Evolutionary conservation across 495 filamentous ascomycete genomes (phyloP).

Genomic region (Podospora fimiseda): DNA sequence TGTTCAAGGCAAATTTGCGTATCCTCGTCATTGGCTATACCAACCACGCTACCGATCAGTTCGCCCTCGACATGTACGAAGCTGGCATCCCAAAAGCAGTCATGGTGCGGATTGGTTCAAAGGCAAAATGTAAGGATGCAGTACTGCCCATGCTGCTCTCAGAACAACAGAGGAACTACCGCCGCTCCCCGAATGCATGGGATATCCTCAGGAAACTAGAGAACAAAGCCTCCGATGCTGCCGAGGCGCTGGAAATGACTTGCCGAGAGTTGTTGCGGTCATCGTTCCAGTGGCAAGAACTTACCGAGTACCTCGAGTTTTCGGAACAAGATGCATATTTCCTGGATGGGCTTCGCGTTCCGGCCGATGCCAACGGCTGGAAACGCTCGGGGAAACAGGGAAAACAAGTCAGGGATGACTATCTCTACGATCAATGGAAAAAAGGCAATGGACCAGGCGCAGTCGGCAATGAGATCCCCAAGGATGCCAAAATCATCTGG

Average conservation of each 20-base stretch:
- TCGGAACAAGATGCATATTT: constrained; percentile 44
- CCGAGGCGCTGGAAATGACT: constrained; percentile 6
- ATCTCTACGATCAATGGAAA: constrained; percentile 55
- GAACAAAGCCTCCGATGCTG: constrained; percentile 17
- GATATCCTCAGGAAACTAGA: constrained; percentile 36
- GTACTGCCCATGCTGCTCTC: constrained; percentile 44
- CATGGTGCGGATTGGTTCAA: constrained; percentile 62
- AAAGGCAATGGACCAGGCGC: constrained; percentile 42
- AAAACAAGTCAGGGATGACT: constrained; percentile 39
- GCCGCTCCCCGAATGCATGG: constrained; percentile 28
- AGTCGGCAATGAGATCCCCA: constrained; percentile 27
- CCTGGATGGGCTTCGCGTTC: constrained; percentile 51
- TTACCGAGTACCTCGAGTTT: constrained; percentile 64
- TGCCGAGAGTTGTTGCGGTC: constrained; percentile 9
- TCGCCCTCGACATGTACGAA: constrained; percentile 60
- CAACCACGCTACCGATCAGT: constrained; percentile 76
- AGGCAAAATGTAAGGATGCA: constrained; percentile 45
- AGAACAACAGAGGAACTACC: constrained; percentile 34
- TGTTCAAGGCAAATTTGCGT: constrained; percentile 46
- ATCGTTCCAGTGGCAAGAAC: constrained; percentile 16
- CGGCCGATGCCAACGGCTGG: constrained; percentile 39
- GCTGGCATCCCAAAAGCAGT: constrained; percentile 48
- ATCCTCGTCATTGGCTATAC: constrained; percentile 59
- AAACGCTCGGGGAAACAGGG: constrained; percentile 33
- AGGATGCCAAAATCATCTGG: constrained; percentile 44